A percentile compares a stretch with the other conserved stretches of the same genome.
phyloP scores from a whole-genome alignment of 169 alveolate genomes.

The Cystoisospora suis region DNA sequence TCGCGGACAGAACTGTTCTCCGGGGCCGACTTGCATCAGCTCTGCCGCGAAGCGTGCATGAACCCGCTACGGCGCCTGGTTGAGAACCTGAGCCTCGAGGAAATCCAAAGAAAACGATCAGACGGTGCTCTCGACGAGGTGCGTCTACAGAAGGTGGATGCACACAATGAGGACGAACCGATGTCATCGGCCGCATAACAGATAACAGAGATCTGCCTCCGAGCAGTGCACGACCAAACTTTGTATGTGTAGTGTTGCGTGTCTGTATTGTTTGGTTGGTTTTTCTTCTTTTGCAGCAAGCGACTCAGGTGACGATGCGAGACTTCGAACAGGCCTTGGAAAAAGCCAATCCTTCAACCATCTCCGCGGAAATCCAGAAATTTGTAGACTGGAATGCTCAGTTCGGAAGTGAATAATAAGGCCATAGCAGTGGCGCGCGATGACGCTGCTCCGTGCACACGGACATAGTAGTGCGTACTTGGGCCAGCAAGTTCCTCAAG shows the following conservation, averaged over 20 bases:
- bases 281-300: neutral
- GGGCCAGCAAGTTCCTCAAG: too few relatives aligned
- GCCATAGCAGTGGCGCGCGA: too few relatives aligned
- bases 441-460: too few relatives aligned
- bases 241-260: too few relatives aligned
- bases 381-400: neutral
- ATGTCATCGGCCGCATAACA: too few relatives aligned
- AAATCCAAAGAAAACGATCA: neutral
- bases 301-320: neutral
- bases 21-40: conserved; percentile 58
- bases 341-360: neutral
- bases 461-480: too few relatives aligned
- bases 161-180: too few relatives aligned
- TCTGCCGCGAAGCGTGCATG: conserved; percentile 67
- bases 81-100: neutral
- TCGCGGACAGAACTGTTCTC: conserved; percentile 57
- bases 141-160: too few relatives aligned
- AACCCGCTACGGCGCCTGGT: conserved; percentile 61
- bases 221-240: too few relatives aligned
- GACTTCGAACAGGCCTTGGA: conserved; percentile 14
- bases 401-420: neutral
- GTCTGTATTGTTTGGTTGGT: too few relatives aligned
- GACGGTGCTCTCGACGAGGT: neutral
- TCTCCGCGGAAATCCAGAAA: neutral
- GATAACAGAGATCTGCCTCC: too few relatives aligned